Evolutionary conservation across 2,329 filamentous ascomycete genomes (phyloP).

Genomic region (Phialocephala subalpina): DNA sequence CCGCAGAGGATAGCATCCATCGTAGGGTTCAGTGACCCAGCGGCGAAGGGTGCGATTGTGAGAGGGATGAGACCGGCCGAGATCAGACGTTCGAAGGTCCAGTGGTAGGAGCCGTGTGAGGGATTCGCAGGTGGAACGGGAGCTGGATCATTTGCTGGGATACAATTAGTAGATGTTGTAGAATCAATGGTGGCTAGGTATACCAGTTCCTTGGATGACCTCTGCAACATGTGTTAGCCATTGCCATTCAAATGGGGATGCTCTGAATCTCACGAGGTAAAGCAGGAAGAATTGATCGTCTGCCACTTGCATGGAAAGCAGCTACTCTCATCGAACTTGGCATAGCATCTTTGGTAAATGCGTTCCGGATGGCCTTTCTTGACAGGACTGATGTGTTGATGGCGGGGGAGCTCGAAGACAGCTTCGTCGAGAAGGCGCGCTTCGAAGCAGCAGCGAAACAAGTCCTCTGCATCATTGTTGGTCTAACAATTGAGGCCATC

Average conservation of each 20-base stretch:
- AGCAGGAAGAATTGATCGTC: constrained; percentile 80
- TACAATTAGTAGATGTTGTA: constrained; percentile 34
- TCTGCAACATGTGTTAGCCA: constrained; percentile 65
- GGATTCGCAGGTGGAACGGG: constrained; percentile 76
- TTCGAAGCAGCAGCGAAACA: constrained; percentile 50
- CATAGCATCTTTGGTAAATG: constrained; percentile 50
- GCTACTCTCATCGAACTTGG: constrained; percentile 62
- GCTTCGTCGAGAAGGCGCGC: constrained; percentile 53
- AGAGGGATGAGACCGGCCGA: constrained; percentile 85
- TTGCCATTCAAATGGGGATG: not conserved
- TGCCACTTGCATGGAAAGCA: constrained; percentile 86
- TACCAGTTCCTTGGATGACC: constrained; percentile 79
- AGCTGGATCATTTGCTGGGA: constrained; percentile 83
- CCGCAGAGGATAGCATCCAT: constrained; percentile 87
- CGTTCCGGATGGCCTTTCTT: constrained; percentile 36
- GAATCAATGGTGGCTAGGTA: constrained; percentile 33
- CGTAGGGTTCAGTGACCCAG: constrained; percentile 88
- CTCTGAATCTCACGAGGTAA: constrained; percentile 75
- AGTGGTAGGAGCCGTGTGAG: constrained; percentile 95
- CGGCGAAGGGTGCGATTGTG: constrained; percentile 89
- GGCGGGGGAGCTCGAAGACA: constrained; percentile 43
- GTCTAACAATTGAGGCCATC: constrained; percentile 62
- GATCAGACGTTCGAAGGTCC: constrained; percentile 92
- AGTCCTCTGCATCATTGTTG: constrained; percentile 56
- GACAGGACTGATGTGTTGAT: constrained; percentile 40